Evolutionary conservation across 768 basidiomycete species (phyloP), one percentile per base, ranked within the genome.

Genomic region (Xanthoconium purpureum): DNA sequence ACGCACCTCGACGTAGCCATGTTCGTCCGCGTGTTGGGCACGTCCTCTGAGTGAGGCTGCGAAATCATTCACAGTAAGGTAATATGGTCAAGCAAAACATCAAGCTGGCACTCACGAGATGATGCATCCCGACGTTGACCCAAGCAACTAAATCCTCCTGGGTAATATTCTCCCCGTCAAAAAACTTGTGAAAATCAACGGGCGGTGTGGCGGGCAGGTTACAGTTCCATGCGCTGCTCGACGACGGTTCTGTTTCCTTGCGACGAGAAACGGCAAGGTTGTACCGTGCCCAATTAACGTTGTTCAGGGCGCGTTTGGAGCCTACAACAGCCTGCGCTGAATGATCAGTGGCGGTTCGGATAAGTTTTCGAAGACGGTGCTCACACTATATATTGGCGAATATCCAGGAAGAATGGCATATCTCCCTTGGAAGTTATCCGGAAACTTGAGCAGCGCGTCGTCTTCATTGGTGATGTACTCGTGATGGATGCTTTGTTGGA

Each of bases 81-180:
- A n/a, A 36, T 28, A 24, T 11, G 7, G 28, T n/a, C 17, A 8
- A 24, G n/a, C 9, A 30, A 35, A 12, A 39, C 7, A 20, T 1
- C 6, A 1, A 1, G 20, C 20, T 0, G 3, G 2, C 3, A 10
- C 75, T 36, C 55, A 80, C 80, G 48, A 86, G 71, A 62, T 87
- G 85, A 66, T 88, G 85, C 72, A 77, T 87, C 20, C 85, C 86
- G 38, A 87, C 60, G 59, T 86, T 85, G 52, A 87, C 64, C 84
- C 85, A 88, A 17, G 80, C 79, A 3, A 87, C 85, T 12, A 88
- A 68, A 66, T 88, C 86, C 62, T 84, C 75, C 63, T 87, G 84
- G 0, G 78, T 79, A 45, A 88, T 75, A 55, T 77, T 80, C 70
- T 88, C 85, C 8, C 79, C 80, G 59, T 87, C 77, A 66, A 85